phyloP scores from a whole-genome alignment of 2,329 filamentous ascomycete genomes.

The Aureobasidium sp. region DNA sequence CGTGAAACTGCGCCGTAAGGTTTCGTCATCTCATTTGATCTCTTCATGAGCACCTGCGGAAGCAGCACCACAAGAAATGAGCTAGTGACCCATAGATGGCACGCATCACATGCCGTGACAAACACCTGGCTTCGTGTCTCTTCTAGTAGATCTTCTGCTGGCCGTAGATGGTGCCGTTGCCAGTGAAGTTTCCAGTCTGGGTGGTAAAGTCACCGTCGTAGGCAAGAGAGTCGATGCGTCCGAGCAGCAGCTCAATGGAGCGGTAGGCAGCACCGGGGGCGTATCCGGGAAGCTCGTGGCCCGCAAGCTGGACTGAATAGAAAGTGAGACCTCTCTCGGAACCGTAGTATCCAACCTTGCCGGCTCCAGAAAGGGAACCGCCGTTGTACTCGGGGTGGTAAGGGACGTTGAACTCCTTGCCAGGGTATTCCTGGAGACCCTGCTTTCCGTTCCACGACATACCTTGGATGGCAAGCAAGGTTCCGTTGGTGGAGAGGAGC shows the following conservation, averaged over 20 bases:
- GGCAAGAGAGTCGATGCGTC: slow-evolving; percentile 54
- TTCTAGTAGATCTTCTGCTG: background rate
- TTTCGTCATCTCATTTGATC: background rate
- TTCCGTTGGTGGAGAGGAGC: slow-evolving; percentile 25
- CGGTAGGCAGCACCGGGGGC: slow-evolving; percentile 52
- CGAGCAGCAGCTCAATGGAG: slow-evolving; percentile 68
- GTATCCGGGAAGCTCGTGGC: slow-evolving; percentile 20
- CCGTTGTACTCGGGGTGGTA: slow-evolving; percentile 18
- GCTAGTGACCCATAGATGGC: background rate
- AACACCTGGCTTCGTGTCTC: background rate
- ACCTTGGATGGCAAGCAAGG: slow-evolving; percentile 25
- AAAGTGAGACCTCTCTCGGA: slow-evolving; percentile 26
- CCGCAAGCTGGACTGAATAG: slow-evolving; percentile 23
- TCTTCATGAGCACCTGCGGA: background rate
- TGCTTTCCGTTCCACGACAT: slow-evolving; percentile 27
- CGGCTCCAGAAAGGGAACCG: slow-evolving; percentile 18
- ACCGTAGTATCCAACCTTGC: slow-evolving; percentile 22
- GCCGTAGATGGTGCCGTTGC: slow-evolving; percentile 12
- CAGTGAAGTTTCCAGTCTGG: slow-evolving; percentile 26
- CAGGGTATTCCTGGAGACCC: slow-evolving; percentile 23
- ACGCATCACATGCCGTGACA: background rate
- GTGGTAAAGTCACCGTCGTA: slow-evolving; percentile 32
- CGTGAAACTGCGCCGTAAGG: background rate
- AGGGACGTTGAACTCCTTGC: slow-evolving; percentile 22
- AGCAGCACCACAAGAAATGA: background rate